phyloP scores from a whole-genome alignment of 257 asterid genomes.

The Henckelia pumila region DNA sequence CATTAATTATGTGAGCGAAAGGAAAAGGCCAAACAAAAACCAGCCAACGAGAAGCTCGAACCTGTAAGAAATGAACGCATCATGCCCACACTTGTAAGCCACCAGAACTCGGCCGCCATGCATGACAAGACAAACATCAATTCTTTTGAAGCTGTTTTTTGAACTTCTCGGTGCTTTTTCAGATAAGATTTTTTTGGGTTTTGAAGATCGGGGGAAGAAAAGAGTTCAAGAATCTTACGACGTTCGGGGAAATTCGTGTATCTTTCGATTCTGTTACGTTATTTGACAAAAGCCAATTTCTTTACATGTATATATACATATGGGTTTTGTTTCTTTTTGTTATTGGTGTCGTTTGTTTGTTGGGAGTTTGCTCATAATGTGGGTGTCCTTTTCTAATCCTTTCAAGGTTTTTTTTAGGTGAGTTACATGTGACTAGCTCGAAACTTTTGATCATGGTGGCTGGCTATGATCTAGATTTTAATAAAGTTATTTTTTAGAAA shows the following conservation, averaged over 20 bases:
- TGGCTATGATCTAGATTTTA: too few relatives aligned
- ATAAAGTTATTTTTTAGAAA: too few relatives aligned
- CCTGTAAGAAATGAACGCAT: constrained; percentile 31
- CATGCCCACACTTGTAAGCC: constrained; percentile 30
- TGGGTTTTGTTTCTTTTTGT: not conserved
- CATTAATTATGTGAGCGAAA: too few relatives aligned
- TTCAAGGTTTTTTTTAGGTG: not conserved
- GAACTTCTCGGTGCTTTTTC: too few relatives aligned
- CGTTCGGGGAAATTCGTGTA: not conserved
- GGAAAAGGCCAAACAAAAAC: not conserved
- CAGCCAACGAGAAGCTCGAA: constrained; percentile 33
- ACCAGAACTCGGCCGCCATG: constrained; percentile 15
- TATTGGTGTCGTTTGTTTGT: not conserved
- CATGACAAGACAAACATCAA: constrained; percentile 22
- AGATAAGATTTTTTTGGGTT: too few relatives aligned
- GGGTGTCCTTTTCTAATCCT: too few relatives aligned
- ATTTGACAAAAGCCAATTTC: not conserved
- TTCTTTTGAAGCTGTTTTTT: not conserved
- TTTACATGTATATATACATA: too few relatives aligned
- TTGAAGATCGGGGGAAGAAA: too few relatives aligned
- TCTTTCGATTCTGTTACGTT: not conserved
- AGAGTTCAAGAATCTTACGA: too few relatives aligned
- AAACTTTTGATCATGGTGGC: not conserved
- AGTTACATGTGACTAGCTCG: constrained; percentile 15
- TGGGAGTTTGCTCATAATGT: not conserved